Percentiles rank a stretch among this genome's conserved stretches.
These are phyloP conservation scores for Suhomyces tanzawaensis DNA, from an alignment of 805 yeast species.

Conservation along the genomic window DNA sequence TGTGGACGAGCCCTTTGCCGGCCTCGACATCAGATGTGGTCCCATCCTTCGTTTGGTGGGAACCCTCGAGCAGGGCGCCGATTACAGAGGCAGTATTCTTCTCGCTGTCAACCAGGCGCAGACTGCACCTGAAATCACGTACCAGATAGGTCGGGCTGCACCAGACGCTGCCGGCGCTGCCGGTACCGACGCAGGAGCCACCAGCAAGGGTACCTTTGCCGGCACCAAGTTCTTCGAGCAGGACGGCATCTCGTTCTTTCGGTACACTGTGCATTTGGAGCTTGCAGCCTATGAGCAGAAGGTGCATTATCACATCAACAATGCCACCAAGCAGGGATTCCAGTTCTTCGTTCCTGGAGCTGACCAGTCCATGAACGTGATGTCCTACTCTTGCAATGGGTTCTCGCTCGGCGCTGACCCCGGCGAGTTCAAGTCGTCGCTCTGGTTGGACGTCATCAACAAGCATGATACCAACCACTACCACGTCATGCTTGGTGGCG, in stretches of 20 bases:
- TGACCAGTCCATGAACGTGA: constrained; percentile 69
- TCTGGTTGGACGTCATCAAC: constrained; percentile 83
- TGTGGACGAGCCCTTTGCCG: constrained; percentile 17
- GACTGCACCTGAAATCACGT: constrained; percentile 21
- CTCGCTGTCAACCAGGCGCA: constrained; percentile 53
- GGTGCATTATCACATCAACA: constrained; percentile 61
- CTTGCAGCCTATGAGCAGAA: constrained; percentile 54
- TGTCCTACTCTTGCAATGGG: constrained; percentile 89
- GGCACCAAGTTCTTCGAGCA: constrained; percentile 43
- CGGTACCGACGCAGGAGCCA: background rate
- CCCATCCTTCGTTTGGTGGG: constrained; percentile 73
- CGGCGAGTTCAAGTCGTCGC: constrained; percentile 60
- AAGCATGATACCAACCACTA: constrained; percentile 60
- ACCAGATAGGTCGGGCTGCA: constrained; percentile 11
- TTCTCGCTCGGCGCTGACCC: constrained; percentile 77
- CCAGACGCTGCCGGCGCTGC: constrained; percentile 4
- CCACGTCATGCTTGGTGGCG: constrained; percentile 97
- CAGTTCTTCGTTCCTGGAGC: constrained; percentile 69
- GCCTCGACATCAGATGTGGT: constrained; percentile 61
- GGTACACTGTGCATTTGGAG: constrained; percentile 56
- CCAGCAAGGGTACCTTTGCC: constrained; percentile 43
- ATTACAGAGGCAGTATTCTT: constrained; percentile 69
- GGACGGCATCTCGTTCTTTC: constrained; percentile 56
- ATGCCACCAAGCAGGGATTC: constrained; percentile 32
- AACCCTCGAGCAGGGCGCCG: constrained; percentile 48